Evolutionary conservation across 2,329 filamentous ascomycete species (phyloP), one percentile per base, ranked within the genome.

Genomic region (Calonectria montana): DNA sequence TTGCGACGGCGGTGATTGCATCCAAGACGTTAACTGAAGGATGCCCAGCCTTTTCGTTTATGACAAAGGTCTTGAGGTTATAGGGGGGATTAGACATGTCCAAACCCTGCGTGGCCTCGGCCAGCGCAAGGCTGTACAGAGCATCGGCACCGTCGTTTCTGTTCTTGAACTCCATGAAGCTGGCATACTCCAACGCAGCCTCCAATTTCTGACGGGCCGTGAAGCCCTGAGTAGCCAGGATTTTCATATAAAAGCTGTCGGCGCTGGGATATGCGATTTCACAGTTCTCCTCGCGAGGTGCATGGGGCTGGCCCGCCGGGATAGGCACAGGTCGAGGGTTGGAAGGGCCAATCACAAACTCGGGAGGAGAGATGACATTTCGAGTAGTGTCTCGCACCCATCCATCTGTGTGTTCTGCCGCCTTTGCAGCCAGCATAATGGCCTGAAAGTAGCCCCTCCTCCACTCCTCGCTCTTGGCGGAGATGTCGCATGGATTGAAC

Each of bases 381-480:
- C 91, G 88, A 10, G 88, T 92, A 53, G 84, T 91, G 82, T 97
- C 95, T 50, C 89, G 87, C 18, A 97, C 87, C 88, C 92, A 95
- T 59, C 93, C 93, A 74, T 98, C 94, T 27, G 97, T 85, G 76
- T 96, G 91, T 83, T 98, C 96, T 5, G 95, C 92, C 0, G 92
- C 91, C 75, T 91, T 90, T 0, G 93, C 96, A 71, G 91, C 91
- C 13, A 93, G 88, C 91, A 98, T 94, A 57, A 98, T 84, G 3
- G 92, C 89, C 79, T 97, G 91, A 79, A 93, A 95, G 83, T 98
- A 98, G 1, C 95, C 95, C 67, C 94, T 88, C 78, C 93, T 88
- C 96, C 96, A 98, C 62, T 93, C 88, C 82, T 97, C 94, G 74
- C 91, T 93, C 86, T 95, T 97, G 8, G 84, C 88, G 1, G 90